Conservation (phyloP, 805 yeast species). For the Suhomyces kilbournensis region DNA sequence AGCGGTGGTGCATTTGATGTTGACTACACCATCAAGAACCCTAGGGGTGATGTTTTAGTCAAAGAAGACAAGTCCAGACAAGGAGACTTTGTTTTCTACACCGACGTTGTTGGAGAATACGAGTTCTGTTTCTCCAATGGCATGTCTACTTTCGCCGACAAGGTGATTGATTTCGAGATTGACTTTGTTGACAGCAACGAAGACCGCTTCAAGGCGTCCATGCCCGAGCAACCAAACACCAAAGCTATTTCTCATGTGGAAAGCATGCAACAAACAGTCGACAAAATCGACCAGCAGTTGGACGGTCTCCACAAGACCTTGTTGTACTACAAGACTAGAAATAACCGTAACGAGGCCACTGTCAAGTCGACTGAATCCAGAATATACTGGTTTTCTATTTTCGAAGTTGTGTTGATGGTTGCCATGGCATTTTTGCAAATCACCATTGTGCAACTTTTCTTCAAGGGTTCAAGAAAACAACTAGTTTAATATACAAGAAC, state of each 20-base stretch:
- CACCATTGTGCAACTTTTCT: slow-evolving; percentile 63
- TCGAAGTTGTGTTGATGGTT: slow-evolving; percentile 70
- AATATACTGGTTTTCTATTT: slow-evolving; percentile 70
- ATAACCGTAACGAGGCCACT: slow-evolving; percentile 85
- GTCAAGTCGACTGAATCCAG: slow-evolving; percentile 77
- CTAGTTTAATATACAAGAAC: slow-evolving; percentile 39
- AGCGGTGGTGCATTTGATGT: slow-evolving; percentile 78
- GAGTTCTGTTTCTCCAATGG: slow-evolving; percentile 82
- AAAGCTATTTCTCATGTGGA: slow-evolving; percentile 53
- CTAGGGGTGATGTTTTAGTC: slow-evolving; percentile 52
- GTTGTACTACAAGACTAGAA: slow-evolving; percentile 86
- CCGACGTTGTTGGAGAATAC: slow-evolving; percentile 71
- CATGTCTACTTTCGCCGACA: slow-evolving; percentile 78
- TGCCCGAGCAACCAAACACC: slow-evolving; percentile 52
- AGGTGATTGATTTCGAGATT: slow-evolving; percentile 81
- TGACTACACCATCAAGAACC: slow-evolving; percentile 63
- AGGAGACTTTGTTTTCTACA: slow-evolving; percentile 75
- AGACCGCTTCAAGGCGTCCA: slow-evolving; percentile 50
- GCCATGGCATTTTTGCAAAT: slow-evolving; percentile 72
- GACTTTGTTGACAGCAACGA: slow-evolving; percentile 41
- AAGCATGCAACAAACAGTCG: slow-evolving; percentile 52
- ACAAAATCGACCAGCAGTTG: slow-evolving; percentile 58
- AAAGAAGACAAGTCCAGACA: slow-evolving; percentile 63
- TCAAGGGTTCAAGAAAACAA: slow-evolving; percentile 69
- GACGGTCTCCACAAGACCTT: slow-evolving; percentile 55